phyloP scores from a whole-genome alignment of 371 early-diverging fungal species.

The Mortierella sp. region DNA sequence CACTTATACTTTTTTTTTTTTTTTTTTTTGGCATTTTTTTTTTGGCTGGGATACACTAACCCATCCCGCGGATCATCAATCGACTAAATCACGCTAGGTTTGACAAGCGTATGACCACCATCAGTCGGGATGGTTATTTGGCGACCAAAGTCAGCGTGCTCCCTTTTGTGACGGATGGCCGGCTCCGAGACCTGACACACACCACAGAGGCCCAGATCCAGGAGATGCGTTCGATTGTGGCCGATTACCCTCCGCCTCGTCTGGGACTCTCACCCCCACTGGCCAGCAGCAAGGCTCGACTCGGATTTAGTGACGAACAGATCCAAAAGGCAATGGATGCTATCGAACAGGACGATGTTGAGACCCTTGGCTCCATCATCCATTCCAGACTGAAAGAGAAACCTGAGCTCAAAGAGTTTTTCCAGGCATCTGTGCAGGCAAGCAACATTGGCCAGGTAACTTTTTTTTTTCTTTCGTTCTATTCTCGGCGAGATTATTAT shows the following conservation, averaged over 20 bases:
- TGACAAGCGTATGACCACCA: slow-evolving; percentile 67
- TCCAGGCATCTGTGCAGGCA: slow-evolving; percentile 19
- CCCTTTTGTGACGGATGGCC: slow-evolving; percentile 46
- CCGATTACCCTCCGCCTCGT: slow-evolving; percentile 37
- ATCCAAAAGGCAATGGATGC: slow-evolving; percentile 33
- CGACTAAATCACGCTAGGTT: slow-evolving; percentile 52
- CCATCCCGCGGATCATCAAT: too few relatives aligned
- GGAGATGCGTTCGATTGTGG: slow-evolving; percentile 36
- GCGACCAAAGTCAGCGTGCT: slow-evolving; percentile 61
- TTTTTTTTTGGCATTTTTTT: too few relatives aligned
- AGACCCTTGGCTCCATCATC: slow-evolving; percentile 33
- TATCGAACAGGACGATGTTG: slow-evolving; percentile 48
- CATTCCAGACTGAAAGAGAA: slow-evolving; percentile 21
- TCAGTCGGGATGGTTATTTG: slow-evolving; percentile 62
- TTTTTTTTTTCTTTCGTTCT: neutral
- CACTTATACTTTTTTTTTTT: too few relatives aligned
- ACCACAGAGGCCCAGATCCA: slow-evolving; percentile 41
- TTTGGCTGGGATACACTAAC: too few relatives aligned
- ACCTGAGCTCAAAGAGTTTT: slow-evolving; percentile 17
- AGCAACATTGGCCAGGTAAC: slow-evolving; percentile 45
- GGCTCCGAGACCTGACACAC: slow-evolving; percentile 33
- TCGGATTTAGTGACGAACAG: slow-evolving; percentile 44
- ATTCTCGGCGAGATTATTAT: neutral
- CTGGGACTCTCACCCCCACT: slow-evolving; percentile 19
- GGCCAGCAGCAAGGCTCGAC: slow-evolving; percentile 15